Percentiles rank a stretch among this genome's conserved stretches.
phyloP scores from a whole-genome alignment of 768 basidiomycete species.

The Phaeotremella skinneri region DNA sequence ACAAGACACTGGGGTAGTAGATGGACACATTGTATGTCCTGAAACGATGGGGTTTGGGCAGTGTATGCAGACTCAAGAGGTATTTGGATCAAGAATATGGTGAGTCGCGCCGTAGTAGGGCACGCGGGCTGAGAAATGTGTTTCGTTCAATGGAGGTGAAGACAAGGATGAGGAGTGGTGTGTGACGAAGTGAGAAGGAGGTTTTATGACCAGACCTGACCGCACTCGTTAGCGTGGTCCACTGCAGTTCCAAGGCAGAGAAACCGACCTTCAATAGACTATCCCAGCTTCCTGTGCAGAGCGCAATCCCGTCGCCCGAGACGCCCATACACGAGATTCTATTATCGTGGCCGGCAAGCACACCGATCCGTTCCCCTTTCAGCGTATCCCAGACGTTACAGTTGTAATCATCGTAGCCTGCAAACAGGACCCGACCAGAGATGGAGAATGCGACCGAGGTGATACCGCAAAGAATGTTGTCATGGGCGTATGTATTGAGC shows the following conservation, averaged over 20 bases:
- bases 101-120: no score
- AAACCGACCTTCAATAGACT: slow-evolving; percentile 82
- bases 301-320: slow-evolving; percentile 92
- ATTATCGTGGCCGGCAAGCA: slow-evolving; percentile 97
- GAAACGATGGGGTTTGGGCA: background rate
- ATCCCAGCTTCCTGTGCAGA: slow-evolving; percentile 98
- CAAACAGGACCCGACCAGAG: slow-evolving; percentile 94
- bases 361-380: slow-evolving; percentile 96
- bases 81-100: slow-evolving; percentile 1
- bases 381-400: slow-evolving; percentile 99
- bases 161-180: background rate
- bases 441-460: slow-evolving; percentile 98
- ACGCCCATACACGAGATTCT: slow-evolving; percentile 95
- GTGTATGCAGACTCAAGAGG: slow-evolving; percentile 1
- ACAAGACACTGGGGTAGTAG: background rate
- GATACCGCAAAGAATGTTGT: slow-evolving; percentile 98
- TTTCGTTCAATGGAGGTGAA: background rate
- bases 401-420: slow-evolving; percentile 99
- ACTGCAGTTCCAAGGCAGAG: background rate
- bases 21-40: background rate
- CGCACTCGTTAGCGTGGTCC: background rate
- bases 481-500: slow-evolving; percentile 93
- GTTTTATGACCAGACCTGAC: slow-evolving; percentile 24
- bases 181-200: background rate
- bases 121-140: no score